Conservation (phyloP, 2,329 filamentous ascomycete genomes). For the Bipolaris cookei region DNA sequence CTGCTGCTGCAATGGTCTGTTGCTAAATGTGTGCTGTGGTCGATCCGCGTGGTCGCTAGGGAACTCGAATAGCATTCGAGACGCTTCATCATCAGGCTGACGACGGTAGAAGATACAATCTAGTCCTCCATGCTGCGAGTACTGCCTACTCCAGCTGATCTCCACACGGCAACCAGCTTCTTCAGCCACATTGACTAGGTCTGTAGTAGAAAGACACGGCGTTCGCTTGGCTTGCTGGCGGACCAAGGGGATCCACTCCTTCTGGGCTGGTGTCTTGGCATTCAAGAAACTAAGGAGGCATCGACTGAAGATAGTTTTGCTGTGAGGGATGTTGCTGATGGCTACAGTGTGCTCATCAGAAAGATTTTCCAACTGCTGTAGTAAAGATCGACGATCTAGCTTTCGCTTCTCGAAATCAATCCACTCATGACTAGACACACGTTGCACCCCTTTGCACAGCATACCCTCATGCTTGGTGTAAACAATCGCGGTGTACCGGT, state of each 20-base stretch:
- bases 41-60: conserved; percentile 1
- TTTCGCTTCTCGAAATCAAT: background rate
- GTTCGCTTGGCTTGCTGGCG: background rate
- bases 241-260: background rate
- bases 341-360: background rate
- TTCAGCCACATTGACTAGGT: background rate
- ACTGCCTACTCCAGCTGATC: conserved; percentile 11
- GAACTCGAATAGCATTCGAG: background rate
- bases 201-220: background rate
- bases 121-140: conserved; percentile 2
- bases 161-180: background rate
- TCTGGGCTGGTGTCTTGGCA: background rate
- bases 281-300: background rate
- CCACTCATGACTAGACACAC: too few species aligned
- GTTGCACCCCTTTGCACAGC: too few species aligned
- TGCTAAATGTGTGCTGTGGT: background rate
- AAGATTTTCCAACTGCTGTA: background rate
- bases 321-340: conserved; percentile 4
- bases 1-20: background rate
- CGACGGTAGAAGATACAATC: conserved; percentile 8
- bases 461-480: too few species aligned
- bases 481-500: conserved; percentile 14
- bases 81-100: background rate
- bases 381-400: background rate
- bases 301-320: conserved; percentile 2